Evolutionary conservation across 2,329 filamentous ascomycete genomes (phyloP).

Genomic region (Blastomyces emzantsi): DNA sequence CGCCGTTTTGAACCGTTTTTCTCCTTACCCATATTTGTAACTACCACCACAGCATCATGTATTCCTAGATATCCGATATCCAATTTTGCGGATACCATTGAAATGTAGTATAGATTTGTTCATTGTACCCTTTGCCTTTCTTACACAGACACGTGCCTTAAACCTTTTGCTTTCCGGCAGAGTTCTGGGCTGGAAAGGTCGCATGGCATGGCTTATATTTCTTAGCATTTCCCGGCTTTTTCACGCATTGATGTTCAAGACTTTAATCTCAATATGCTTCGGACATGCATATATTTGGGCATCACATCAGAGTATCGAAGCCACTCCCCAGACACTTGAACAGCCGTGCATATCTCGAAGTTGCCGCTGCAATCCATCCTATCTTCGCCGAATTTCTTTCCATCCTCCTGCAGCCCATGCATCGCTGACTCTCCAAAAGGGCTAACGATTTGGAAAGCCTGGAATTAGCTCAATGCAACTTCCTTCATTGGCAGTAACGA

Average conservation of each 20-base stretch:
- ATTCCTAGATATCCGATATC: not conserved
- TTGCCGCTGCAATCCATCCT: not conserved
- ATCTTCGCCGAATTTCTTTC: not conserved
- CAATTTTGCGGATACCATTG: not conserved
- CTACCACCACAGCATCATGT: not conserved
- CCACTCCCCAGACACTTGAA: not conserved
- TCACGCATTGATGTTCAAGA: not conserved
- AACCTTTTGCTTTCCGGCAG: not conserved
- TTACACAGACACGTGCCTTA: not conserved
- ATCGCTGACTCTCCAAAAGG: not conserved
- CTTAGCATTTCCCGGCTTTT: not conserved
- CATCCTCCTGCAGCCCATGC: not conserved
- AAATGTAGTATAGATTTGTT: conserved; percentile 2
- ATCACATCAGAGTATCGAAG: not conserved
- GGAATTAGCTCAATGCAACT: not conserved
- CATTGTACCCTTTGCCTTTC: not conserved
- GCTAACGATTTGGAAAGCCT: not conserved
- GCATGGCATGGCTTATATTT: not conserved
- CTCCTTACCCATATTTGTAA: not conserved
- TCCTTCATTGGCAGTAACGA: not conserved
- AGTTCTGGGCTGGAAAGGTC: not conserved
- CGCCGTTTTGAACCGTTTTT: not conserved
- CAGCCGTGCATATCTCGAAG: not conserved
- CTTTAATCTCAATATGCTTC: not conserved
- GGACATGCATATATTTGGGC: not conserved